phyloP scores from a whole-genome alignment of 306 rosid species.

The Astragalus glycyphyllos region DNA sequence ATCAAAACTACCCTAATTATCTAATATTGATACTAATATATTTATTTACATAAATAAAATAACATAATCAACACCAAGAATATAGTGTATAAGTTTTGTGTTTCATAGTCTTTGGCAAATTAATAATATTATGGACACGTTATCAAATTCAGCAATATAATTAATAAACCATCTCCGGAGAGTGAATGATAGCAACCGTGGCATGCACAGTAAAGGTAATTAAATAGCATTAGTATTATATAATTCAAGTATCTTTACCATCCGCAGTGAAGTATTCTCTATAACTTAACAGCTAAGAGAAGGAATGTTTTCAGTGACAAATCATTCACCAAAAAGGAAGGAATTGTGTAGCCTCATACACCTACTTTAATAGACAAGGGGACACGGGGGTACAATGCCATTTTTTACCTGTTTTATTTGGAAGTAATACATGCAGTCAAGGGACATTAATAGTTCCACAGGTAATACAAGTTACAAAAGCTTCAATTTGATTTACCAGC shows the following conservation, averaged over 20 bases:
- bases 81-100: background rate
- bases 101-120: conserved; percentile 7
- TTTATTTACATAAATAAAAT: no score
- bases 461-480: conserved; percentile 37
- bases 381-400: background rate
- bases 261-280: background rate
- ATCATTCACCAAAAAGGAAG: conserved; percentile 19
- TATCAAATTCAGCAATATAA: conserved; percentile 28
- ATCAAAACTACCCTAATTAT: no score
- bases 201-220: conserved; percentile 16
- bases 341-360: background rate
- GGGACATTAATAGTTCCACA: conserved; percentile 2
- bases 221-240: conserved; percentile 21
- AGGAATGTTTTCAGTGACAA: conserved; percentile 26
- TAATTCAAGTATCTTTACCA: conserved; percentile 36
- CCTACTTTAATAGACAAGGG: conserved; percentile 1
- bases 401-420: conserved; percentile 29
- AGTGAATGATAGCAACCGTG: conserved; percentile 22
- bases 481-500: conserved; percentile 63
- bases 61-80: background rate
- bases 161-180: conserved; percentile 1
- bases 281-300: conserved; percentile 25
- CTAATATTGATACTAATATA: no score
- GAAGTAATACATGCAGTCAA: conserved; percentile 19
- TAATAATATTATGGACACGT: conserved; percentile 9